Conservation (phyloP, 345 rosid species). For the Lepidium aucheri region DNA sequence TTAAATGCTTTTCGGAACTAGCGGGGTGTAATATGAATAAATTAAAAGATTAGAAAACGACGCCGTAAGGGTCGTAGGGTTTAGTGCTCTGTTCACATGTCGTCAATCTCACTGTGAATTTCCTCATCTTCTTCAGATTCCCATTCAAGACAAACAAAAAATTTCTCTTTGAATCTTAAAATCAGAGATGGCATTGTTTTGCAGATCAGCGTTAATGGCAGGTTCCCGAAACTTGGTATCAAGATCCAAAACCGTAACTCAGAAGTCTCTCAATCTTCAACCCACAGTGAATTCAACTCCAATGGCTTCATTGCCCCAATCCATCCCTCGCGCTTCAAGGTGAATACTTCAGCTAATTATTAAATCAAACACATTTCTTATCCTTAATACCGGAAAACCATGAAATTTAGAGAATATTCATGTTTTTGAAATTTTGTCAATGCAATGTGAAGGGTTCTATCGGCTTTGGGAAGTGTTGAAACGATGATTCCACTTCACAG, state of each 20-base stretch:
- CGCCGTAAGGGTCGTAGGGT: constrained; percentile 7
- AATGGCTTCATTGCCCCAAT: constrained; percentile 33
- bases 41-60: neutral
- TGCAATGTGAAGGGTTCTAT: constrained; percentile 39
- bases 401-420: neutral
- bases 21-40: neutral
- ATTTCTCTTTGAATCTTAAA: neutral
- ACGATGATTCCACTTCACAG: constrained; percentile 81
- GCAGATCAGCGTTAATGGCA: constrained; percentile 28
- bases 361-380: neutral
- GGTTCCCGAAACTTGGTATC: constrained; percentile 24
- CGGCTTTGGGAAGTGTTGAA: constrained; percentile 57
- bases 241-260: constrained; percentile 22
- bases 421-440: neutral
- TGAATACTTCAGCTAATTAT: neutral
- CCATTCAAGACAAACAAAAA: neutral
- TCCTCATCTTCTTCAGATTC: neutral
- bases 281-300: constrained; percentile 30
- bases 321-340: constrained; percentile 36
- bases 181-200: constrained; percentile 31
- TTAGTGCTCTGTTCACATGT: constrained; percentile 1
- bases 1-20: too few species aligned
- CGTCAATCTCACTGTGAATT: neutral
- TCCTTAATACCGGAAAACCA: neutral
- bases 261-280: constrained; percentile 22